Conservation (phyloP, 805 yeast species). For the Sungouiozyma intestinalis region DNA sequence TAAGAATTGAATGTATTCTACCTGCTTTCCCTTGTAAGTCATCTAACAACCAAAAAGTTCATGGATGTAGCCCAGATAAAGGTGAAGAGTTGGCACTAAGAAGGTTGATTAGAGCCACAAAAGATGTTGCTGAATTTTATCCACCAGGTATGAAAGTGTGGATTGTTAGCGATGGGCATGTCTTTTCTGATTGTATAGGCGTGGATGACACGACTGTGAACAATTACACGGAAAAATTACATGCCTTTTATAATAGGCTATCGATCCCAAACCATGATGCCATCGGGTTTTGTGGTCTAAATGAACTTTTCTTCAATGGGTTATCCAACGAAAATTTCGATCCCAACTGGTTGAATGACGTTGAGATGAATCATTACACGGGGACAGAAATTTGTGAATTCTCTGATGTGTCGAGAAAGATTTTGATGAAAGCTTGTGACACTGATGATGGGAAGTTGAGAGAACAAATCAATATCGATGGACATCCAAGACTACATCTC, state of each 20-base stretch:
- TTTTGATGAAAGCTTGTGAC: conserved; percentile 37
- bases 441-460: conserved; percentile 55
- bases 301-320: conserved; percentile 31
- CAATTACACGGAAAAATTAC: conserved; percentile 36
- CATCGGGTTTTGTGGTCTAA: conserved; percentile 34
- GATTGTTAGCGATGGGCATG: conserved; percentile 58
- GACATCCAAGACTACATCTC: conserved; percentile 42
- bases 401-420: conserved; percentile 32
- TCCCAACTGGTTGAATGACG: conserved; percentile 23
- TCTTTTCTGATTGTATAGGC: conserved; percentile 53
- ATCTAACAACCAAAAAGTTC: conserved; percentile 44
- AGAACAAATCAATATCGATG: conserved; percentile 45
- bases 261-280: conserved; percentile 26
- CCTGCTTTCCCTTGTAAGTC: conserved; percentile 62
- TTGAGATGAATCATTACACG: conserved; percentile 29
- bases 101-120: conserved; percentile 29
- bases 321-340: conserved; percentile 19
- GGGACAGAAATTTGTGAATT: conserved; percentile 30
- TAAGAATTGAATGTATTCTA: conserved; percentile 43
- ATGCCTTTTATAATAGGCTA: conserved; percentile 32
- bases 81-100: conserved; percentile 39
- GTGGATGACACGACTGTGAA: conserved; percentile 48
- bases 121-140: conserved; percentile 32
- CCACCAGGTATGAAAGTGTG: conserved; percentile 45
- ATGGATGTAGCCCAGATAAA: conserved; percentile 40